phyloP scores from a whole-genome alignment of 176 grass and related monocot genomes.

The Puya raimondii region DNA sequence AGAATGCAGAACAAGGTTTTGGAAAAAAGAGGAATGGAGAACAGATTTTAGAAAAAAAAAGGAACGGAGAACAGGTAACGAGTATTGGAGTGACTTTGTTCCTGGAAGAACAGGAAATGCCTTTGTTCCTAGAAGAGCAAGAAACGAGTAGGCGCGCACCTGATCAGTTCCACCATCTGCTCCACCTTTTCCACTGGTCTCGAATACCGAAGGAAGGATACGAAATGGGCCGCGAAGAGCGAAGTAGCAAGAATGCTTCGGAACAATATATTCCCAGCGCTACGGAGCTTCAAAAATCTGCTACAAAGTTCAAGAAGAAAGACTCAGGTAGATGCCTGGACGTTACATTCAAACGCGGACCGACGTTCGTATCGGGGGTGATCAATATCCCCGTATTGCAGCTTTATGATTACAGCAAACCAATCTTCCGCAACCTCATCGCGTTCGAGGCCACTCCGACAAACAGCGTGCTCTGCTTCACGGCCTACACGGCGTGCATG shows the following conservation, averaged over 20 bases:
- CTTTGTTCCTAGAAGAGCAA: too few species aligned
- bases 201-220: background rate
- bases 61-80: too few species aligned
- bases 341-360: background rate
- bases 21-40: too few species aligned
- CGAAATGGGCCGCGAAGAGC: background rate
- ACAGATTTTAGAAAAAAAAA: too few species aligned
- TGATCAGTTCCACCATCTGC: background rate
- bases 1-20: background rate
- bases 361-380: background rate
- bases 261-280: background rate
- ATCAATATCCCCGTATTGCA: background rate
- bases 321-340: background rate
- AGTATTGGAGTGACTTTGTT: too few species aligned
- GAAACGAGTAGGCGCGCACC: too few species aligned
- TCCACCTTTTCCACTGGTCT: background rate
- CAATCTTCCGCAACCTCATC: background rate
- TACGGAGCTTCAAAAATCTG: background rate
- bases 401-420: background rate
- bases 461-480: background rate
- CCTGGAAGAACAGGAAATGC: too few species aligned
- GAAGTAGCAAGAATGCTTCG: background rate
- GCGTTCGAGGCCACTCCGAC: background rate
- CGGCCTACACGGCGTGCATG: background rate
- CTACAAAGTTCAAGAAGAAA: background rate